Evolutionary conservation across 1,284 basidiomycete species (phyloP).

Genomic region (Trichosporon faecale): DNA sequence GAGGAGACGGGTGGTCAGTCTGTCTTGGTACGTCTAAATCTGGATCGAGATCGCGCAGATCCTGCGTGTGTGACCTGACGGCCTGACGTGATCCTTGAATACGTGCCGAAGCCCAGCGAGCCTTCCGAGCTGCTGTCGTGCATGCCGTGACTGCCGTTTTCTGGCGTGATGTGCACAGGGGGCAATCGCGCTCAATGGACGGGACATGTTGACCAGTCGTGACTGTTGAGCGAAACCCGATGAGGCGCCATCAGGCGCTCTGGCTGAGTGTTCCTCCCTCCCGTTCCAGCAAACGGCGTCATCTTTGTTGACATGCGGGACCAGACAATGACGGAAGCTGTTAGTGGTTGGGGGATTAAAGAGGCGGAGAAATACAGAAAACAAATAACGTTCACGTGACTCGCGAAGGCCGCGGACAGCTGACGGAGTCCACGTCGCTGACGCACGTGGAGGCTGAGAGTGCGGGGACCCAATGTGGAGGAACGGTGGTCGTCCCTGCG

Average conservation of each 20-base stretch:
- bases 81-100: neutral
- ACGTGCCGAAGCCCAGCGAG: neutral
- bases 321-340: neutral
- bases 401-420: neutral
- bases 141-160: neutral
- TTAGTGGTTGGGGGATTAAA: neutral
- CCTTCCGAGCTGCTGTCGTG: no score
- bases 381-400: neutral
- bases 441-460: neutral
- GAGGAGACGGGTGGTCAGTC: neutral
- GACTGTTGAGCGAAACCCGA: no score
- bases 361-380: neutral
- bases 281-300: neutral
- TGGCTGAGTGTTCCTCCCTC: no score
- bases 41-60: neutral
- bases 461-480: neutral
- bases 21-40: neutral
- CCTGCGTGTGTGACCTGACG: neutral
- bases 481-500: neutral
- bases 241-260: no score
- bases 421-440: neutral
- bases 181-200: neutral
- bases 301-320: neutral
- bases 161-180: neutral
- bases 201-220: neutral